Evolutionary conservation across 768 basidiomycete genomes (phyloP).

Genomic region (Tricholoma matsutake): DNA sequence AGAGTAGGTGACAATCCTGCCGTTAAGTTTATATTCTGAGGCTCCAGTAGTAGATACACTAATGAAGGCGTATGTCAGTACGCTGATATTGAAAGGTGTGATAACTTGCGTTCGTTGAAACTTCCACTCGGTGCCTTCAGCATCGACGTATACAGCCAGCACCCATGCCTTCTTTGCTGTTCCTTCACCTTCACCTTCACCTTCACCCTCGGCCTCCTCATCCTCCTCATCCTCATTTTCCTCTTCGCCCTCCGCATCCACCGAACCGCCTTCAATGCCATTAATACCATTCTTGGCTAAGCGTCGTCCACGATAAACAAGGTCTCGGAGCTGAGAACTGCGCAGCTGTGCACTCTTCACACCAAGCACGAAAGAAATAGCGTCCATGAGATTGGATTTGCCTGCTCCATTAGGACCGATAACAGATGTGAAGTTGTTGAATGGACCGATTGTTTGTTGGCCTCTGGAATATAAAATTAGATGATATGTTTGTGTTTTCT

Average conservation of each 20-base stretch:
- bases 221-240: conserved; percentile 52
- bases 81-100: not conserved
- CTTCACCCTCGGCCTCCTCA: conserved; percentile 42
- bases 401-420: conserved; percentile 99
- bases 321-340: conserved; percentile 90
- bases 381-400: conserved; percentile 99
- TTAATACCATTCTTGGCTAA: conserved; percentile 47
- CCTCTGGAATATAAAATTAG: conserved; percentile 39
- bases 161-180: conserved; percentile 96
- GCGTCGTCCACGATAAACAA: conserved; percentile 88
- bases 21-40: conserved; percentile 90
- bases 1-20: conserved; percentile 76
- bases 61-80: conserved; percentile 5
- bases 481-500: conserved; percentile 8
- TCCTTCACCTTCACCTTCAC: conserved; percentile 63
- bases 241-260: conserved; percentile 36
- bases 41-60: conserved; percentile 87
- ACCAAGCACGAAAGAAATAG: conserved; percentile 97
- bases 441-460: conserved; percentile 86
- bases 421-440: conserved; percentile 90
- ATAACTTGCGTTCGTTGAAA: conserved; percentile 87
- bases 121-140: conserved; percentile 74
- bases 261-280: conserved; percentile 32
- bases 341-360: conserved; percentile 92
- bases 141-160: conserved; percentile 83